Evolutionary conservation across 306 rosid species (phyloP).

Genomic region (Abrus pulchellus): DNA sequence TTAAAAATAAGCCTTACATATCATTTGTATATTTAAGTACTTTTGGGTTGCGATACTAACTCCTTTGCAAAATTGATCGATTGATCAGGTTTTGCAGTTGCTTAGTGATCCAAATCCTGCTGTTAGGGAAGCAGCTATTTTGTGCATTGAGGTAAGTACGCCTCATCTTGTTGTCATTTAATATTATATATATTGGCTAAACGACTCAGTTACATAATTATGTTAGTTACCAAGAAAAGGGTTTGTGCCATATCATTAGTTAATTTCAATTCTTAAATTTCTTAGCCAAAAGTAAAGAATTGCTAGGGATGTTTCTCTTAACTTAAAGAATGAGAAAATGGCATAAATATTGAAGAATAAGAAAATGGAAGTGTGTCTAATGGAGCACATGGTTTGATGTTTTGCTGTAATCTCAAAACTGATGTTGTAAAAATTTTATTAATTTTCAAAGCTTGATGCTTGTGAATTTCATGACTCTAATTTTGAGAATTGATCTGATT

Average conservation of each 20-base stretch:
- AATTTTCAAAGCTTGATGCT: slow-evolving; percentile 16
- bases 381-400: slow-evolving; percentile 14
- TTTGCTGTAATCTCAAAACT: slow-evolving; percentile 21
- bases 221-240: slow-evolving; percentile 10
- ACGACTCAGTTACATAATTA: slow-evolving; percentile 17
- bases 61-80: slow-evolving; percentile 33
- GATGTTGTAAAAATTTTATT: not conserved
- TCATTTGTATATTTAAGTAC: slow-evolving; percentile 18
- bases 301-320: slow-evolving; percentile 9
- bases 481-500: slow-evolving; percentile 34
- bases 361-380: slow-evolving; percentile 31
- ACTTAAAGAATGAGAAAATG: slow-evolving; percentile 1
- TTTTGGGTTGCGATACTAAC: slow-evolving; percentile 36
- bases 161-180: slow-evolving; percentile 35
- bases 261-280: slow-evolving; percentile 22
- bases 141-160: slow-evolving; percentile 86
- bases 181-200: slow-evolving; percentile 15
- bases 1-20: slow-evolving; percentile 12
- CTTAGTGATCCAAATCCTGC: slow-evolving; percentile 91
- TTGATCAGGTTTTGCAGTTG: slow-evolving; percentile 87
- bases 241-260: slow-evolving; percentile 27
- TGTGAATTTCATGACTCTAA: slow-evolving; percentile 35
- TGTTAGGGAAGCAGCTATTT: slow-evolving; percentile 95
- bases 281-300: not conserved
- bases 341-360: slow-evolving; percentile 21